Evolutionary conservation across 2,329 filamentous ascomycete species (phyloP).

Genomic region (Amauroascus niger): DNA sequence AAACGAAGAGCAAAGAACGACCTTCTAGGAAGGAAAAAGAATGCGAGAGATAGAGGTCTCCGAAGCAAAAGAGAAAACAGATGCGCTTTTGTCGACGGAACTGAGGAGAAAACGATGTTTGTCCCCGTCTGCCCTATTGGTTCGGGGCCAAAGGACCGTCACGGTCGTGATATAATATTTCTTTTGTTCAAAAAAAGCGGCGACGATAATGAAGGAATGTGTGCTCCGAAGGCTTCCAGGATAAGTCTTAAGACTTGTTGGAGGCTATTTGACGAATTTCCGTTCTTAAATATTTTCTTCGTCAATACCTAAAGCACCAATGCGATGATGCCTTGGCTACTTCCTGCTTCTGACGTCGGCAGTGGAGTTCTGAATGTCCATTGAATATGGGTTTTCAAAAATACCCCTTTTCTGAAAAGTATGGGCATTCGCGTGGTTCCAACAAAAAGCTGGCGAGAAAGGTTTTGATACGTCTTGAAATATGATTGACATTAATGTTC

Average conservation of each 20-base stretch:
- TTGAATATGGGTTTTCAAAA: not conserved
- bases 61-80: not conserved
- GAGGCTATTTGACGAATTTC: slow-evolving; percentile 9
- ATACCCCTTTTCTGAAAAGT: not conserved
- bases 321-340: not conserved
- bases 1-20: not conserved
- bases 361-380: not conserved
- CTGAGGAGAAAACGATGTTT: not conserved
- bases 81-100: not conserved
- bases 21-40: not conserved
- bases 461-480: slow-evolving; percentile 4
- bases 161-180: slow-evolving; percentile 10
- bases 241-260: not conserved
- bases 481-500: not conserved
- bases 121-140: not conserved
- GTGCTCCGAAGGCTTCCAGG: slow-evolving; percentile 2
- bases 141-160: slow-evolving; percentile 1
- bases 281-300: not conserved
- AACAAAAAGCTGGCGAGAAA: not conserved
- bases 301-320: slow-evolving; percentile 6
- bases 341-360: not conserved
- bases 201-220: slow-evolving; percentile 7
- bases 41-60: not conserved
- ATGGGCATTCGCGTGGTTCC: not conserved
- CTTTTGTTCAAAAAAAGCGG: slow-evolving; percentile 2